Conservation (phyloP, 108 stramenopile genomes). For the Aurantiochytrium sp. region DNA sequence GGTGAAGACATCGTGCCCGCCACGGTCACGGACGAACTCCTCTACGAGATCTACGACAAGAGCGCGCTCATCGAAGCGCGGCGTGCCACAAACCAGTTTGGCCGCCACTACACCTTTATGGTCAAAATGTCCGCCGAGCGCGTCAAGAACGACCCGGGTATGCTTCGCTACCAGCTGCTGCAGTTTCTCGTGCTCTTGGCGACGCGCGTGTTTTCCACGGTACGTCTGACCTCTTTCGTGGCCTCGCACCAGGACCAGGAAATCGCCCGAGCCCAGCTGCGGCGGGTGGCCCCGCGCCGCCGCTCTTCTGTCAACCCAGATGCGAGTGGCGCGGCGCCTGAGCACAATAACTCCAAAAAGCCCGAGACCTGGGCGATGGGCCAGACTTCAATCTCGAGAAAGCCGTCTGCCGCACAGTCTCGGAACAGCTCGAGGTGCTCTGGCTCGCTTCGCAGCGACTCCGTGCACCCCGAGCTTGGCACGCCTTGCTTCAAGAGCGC, state of each 20-base stretch:
- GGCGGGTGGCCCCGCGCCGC: background rate
- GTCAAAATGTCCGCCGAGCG: background rate
- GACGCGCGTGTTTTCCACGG: background rate
- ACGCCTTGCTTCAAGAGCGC: background rate
- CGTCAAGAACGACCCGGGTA: background rate
- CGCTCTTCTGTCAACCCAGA: background rate
- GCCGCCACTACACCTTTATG: background rate
- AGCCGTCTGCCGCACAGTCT: too few species aligned
- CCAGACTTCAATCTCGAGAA: too few species aligned
- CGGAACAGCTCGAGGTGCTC: too few species aligned
- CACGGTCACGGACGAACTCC: background rate
- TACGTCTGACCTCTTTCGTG: background rate
- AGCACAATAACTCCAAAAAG: too few species aligned
- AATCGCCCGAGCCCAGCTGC: background rate
- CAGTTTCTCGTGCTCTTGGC: background rate
- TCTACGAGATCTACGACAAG: background rate
- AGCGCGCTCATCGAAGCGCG: conserved; percentile 1
- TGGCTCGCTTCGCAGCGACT: too few species aligned
- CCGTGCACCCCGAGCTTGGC: background rate
- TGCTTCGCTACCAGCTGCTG: background rate
- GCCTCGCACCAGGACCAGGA: background rate
- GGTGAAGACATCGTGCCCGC: background rate
- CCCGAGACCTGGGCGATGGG: too few species aligned
- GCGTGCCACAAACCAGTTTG: background rate
- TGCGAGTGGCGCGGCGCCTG: background rate